Conservation (phyloP, 164 flowering plant genomes). For the Macadamia integrifolia region DNA sequence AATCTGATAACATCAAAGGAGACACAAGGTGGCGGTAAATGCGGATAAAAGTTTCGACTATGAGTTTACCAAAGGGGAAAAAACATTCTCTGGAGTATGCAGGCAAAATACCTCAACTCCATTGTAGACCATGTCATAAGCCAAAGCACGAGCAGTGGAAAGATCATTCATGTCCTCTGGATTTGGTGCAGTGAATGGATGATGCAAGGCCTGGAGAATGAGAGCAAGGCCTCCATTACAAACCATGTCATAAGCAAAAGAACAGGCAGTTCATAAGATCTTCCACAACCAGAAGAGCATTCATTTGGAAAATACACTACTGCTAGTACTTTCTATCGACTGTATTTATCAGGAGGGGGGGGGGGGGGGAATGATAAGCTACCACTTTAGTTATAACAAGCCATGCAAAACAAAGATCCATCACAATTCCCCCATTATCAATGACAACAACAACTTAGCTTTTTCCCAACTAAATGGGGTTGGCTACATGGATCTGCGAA, state of each 20-base stretch:
- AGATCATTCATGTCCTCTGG: conserved; percentile 81
- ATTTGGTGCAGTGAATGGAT: conserved; percentile 96
- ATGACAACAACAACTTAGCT: too few relatives aligned
- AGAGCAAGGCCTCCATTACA: neutral
- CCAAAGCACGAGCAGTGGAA: conserved; percentile 90
- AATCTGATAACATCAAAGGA: conserved; percentile 41
- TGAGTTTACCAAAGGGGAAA: neutral
- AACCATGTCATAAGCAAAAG: neutral
- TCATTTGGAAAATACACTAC: neutral
- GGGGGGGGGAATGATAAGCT: too few relatives aligned
- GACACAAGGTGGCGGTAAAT: neutral
- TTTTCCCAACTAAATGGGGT: too few relatives aligned
- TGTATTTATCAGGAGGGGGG: too few relatives aligned
- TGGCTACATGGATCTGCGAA: too few relatives aligned
- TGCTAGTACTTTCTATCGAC: too few relatives aligned
- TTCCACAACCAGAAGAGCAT: neutral
- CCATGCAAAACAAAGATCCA: too few relatives aligned
- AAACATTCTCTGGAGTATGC: neutral
- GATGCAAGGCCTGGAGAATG: conserved; percentile 78
- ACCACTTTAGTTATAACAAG: too few relatives aligned
- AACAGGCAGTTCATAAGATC: neutral
- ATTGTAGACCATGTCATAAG: conserved; percentile 99
- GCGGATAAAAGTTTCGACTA: neutral
- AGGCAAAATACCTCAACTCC: conserved; percentile 74
- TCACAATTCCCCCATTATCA: too few relatives aligned